Evolutionary conservation across 495 filamentous ascomycete genomes (phyloP), one percentile per base, ranked within the genome.

Genomic region (Chaetomidium leptoderma): DNA sequence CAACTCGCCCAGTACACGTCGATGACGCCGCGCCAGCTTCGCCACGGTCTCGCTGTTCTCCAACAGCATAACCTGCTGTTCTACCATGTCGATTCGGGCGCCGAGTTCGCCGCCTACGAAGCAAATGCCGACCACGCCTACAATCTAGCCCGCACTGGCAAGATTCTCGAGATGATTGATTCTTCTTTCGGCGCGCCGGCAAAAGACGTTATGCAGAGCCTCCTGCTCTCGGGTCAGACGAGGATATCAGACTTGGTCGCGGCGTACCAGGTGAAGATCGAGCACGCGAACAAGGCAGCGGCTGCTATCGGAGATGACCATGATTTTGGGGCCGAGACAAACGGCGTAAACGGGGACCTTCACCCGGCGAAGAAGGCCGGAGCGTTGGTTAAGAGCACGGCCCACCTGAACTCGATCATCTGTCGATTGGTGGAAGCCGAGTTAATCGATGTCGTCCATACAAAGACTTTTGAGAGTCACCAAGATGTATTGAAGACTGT

Each of bases 11-110:
- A 81, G 37, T 78, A 89, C 62, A 87, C 88, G 13, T 77, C 78
- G 27, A 81, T 97, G 35, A 79, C 80, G 37, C 74, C 79, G 9
- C 79, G 81, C 33, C 86, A 91, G 61, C 70, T 95, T 33, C 88
- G 82, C 52, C 81, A 91, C 73, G 91, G 86, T 16, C 79, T 97
- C 37, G 83, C 81, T 33, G 86, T 92, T 26, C 87, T 99, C 64
- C 78, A 92, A 43, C 93, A 97, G 68, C 85, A 95, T 63, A 89
- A 92, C 59, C 81, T 99, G 17, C 80, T 95, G 11, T 87, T 85
- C 66, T 86, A 92, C 70, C 81, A 85, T 61, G 80, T 82, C 55
- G 83, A 89, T 37, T 63, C 75, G 37, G 81, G 86, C 52, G 78
- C 83, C 53, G 80, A 78, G 26, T 66, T 77, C 33, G 87, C 89